Evolutionary conservation across 2,329 filamentous ascomycete genomes (phyloP).

Genomic region (Paraphaeosphaeria minitans): DNA sequence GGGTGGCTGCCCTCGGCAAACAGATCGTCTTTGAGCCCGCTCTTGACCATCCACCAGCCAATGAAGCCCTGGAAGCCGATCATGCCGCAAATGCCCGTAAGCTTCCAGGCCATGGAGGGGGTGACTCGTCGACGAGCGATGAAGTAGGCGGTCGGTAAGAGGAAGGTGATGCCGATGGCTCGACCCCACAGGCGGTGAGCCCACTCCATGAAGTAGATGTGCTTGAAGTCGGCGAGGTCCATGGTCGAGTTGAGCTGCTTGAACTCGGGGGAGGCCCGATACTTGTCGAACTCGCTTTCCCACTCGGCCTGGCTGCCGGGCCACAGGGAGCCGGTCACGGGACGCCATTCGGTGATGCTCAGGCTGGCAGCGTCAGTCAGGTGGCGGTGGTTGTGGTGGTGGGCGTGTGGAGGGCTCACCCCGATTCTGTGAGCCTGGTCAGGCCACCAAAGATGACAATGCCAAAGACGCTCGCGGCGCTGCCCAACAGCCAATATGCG

Average conservation of each 20-base stretch:
- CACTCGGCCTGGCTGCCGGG: slow-evolving; percentile 80
- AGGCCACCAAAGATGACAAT: slow-evolving; percentile 95
- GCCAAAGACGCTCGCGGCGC: slow-evolving; percentile 91
- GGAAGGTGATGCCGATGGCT: slow-evolving; percentile 86
- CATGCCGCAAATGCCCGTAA: slow-evolving; percentile 81
- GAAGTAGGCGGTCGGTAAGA: slow-evolving; percentile 87
- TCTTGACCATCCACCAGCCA: slow-evolving; percentile 99
- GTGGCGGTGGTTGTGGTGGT: background rate
- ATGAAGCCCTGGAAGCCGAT: slow-evolving; percentile 96
- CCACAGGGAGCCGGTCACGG: slow-evolving; percentile 89
- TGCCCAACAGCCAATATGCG: slow-evolving; percentile 90
- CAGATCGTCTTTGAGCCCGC: slow-evolving; percentile 91
- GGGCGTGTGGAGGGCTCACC: slow-evolving; percentile 60
- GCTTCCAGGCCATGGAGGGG: slow-evolving; percentile 73
- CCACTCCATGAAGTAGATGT: slow-evolving; percentile 99
- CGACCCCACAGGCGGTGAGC: slow-evolving; percentile 92
- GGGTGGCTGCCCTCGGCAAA: slow-evolving; percentile 91
- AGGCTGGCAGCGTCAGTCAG: slow-evolving; percentile 61
- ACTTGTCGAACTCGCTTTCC: slow-evolving; percentile 92
- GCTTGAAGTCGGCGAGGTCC: slow-evolving; percentile 92
- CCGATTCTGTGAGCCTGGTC: slow-evolving; percentile 93
- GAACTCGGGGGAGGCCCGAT: slow-evolving; percentile 91
- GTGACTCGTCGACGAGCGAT: slow-evolving; percentile 80
- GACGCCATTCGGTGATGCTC: slow-evolving; percentile 98
- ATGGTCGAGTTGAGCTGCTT: slow-evolving; percentile 90